A percentile compares a stretch with the other conserved stretches of the same genome.
phyloP scores from a whole-genome alignment of 2,329 filamentous ascomycete species.

The Sporothrix pseudoabietina region DNA sequence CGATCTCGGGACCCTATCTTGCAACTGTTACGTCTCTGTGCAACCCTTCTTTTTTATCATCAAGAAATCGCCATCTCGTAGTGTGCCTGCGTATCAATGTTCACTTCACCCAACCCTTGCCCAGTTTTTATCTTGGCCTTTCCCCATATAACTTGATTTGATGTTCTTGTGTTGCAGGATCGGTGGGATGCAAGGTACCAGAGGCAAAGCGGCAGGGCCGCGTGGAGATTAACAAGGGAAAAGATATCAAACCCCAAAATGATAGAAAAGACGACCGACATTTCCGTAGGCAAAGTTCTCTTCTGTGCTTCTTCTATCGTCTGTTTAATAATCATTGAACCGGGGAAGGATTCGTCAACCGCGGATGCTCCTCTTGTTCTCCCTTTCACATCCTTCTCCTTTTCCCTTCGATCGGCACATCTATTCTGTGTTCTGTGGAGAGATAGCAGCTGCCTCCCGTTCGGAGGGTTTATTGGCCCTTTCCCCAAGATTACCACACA shows the following conservation, averaged over 20 bases:
- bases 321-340: not conserved
- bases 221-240: not conserved
- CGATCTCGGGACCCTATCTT: not conserved
- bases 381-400: not conserved
- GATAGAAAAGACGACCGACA: not conserved
- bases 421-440: not conserved
- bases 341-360: not conserved
- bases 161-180: not conserved
- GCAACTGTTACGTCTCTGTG: not conserved
- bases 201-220: not conserved
- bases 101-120: not conserved
- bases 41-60: not conserved
- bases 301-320: not conserved
- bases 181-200: constrained; percentile 18
- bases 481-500: not conserved
- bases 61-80: not conserved
- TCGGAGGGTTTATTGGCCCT: constrained; percentile 21
- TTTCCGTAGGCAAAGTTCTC: not conserved
- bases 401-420: not conserved
- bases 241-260: not conserved
- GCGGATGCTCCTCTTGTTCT: not conserved
- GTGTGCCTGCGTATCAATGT: not conserved
- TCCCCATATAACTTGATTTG: not conserved
- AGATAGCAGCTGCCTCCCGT: not conserved
- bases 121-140: not conserved